phyloP scores from a whole-genome alignment of 2,329 filamentous ascomycete genomes.

The Alternaria conjuncta region DNA sequence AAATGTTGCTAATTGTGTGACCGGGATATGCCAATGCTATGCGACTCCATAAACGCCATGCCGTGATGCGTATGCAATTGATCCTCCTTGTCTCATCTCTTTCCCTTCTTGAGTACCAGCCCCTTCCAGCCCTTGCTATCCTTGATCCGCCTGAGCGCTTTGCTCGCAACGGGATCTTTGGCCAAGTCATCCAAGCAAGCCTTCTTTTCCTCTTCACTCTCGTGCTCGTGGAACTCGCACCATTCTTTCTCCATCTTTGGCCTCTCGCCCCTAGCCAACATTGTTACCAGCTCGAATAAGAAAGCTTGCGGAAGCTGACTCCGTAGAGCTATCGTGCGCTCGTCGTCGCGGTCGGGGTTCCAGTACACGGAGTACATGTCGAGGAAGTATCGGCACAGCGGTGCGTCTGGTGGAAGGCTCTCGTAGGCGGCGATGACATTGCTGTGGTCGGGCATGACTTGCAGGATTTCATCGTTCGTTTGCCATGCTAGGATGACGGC shows the following conservation, averaged over 20 bases:
- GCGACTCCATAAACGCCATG: background rate
- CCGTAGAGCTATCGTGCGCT: constrained; percentile 36
- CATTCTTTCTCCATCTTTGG: constrained; percentile 47
- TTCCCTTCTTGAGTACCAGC: constrained; percentile 46
- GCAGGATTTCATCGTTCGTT: constrained; percentile 45
- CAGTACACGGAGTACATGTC: constrained; percentile 48
- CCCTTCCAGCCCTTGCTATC: constrained; percentile 48
- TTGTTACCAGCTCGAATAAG: constrained; percentile 43
- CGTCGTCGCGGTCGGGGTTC: constrained; percentile 44
- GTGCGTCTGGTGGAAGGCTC: constrained; percentile 36
- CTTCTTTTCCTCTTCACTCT: constrained; percentile 42
- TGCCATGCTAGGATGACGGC: constrained; percentile 45
- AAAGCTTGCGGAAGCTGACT: constrained; percentile 45
- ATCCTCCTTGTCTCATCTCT: constrained; percentile 22
- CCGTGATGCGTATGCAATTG: background rate
- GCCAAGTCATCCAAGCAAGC: constrained; percentile 39
- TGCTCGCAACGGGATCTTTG: constrained; percentile 38
- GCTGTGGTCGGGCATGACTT: constrained; percentile 47
- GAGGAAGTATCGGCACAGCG: constrained; percentile 44
- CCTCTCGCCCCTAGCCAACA: constrained; percentile 40
- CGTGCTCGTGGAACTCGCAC: constrained; percentile 48
- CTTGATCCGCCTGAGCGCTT: constrained; percentile 40
- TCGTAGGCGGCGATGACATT: constrained; percentile 47
- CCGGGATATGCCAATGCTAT: background rate
- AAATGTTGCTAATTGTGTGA: background rate